Evolutionary conservation across 305 asterid genomes (phyloP).

Genomic region (Stenogyne calaminthoides): DNA sequence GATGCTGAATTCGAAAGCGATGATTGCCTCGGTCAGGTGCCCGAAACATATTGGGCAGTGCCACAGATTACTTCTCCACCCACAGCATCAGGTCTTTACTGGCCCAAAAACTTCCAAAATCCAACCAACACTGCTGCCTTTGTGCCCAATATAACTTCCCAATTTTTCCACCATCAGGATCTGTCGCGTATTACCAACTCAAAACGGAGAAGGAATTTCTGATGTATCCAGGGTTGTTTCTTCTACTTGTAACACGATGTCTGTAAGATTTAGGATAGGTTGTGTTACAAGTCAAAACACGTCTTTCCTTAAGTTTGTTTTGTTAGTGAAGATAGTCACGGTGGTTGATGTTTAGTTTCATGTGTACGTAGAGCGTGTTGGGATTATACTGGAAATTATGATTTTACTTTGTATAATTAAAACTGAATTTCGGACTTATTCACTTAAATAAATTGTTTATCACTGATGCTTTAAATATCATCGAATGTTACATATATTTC

Average conservation of each 20-base stretch:
- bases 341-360: background rate
- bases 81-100: conserved; percentile 73
- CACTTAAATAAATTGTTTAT: too few relatives aligned
- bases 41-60: conserved; percentile 74
- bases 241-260: background rate
- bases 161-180: conserved; percentile 32
- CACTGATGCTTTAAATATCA: too few relatives aligned
- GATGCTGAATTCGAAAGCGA: conserved; percentile 65
- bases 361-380: background rate
- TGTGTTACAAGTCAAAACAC: background rate
- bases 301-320: conserved; percentile 16
- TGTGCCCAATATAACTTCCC: conserved; percentile 68
- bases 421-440: too few relatives aligned
- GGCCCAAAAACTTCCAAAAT: conserved; percentile 55
- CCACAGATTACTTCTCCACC: conserved; percentile 77
- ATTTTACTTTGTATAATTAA: too few relatives aligned
- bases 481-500: too few relatives aligned
- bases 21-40: conserved; percentile 57
- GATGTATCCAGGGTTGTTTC: conserved; percentile 17
- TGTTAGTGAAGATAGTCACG: background rate
- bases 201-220: conserved; percentile 53
- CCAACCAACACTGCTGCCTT: conserved; percentile 41
- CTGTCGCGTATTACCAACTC: conserved; percentile 35
- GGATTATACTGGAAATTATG: too few relatives aligned
- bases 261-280: conserved; percentile 24